These are phyloP conservation scores for Talaromyces sp. DNA, from an alignment of 2,329 filamentous ascomycete genomes.

Conservation along the genomic window DNA sequence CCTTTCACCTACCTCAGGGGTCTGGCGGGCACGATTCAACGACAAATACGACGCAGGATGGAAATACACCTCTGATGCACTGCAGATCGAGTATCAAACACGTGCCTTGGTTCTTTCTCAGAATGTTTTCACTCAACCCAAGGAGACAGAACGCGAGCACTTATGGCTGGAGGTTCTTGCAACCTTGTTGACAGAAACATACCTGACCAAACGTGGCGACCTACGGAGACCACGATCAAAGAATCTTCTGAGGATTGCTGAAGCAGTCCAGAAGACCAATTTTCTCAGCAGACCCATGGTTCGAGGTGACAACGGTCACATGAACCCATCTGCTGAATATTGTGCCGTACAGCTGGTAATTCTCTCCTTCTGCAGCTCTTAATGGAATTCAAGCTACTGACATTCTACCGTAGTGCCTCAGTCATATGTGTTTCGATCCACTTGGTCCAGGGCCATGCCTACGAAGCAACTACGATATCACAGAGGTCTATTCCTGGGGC, in stretches of 20 bases:
- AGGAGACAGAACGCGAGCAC: conserved; percentile 27
- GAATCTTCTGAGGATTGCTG: conserved; percentile 25
- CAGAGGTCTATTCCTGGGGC: conserved; percentile 29
- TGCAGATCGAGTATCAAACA: conserved; percentile 37
- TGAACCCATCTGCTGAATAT: conserved; percentile 26
- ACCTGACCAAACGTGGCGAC: conserved; percentile 2
- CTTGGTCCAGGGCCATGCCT: conserved; percentile 26
- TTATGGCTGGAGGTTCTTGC: conserved; percentile 35
- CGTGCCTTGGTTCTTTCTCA: conserved; percentile 36
- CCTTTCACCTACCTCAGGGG: conserved; percentile 28
- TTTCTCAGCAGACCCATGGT: conserved; percentile 30
- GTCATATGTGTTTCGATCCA: conserved; percentile 35
- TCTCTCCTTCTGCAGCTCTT: background rate
- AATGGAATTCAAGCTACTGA: background rate
- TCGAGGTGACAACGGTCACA: conserved; percentile 18
- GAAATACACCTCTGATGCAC: conserved; percentile 25
- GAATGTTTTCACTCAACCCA: conserved; percentile 29
- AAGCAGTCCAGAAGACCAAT: conserved; percentile 23
- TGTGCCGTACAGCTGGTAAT: conserved; percentile 35
- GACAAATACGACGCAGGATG: conserved; percentile 34
- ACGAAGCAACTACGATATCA: conserved; percentile 35
- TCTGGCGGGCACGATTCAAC: conserved; percentile 38
- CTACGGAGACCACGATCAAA: conserved; percentile 22
- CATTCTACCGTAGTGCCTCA: conserved; percentile 30
- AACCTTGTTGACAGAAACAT: conserved; percentile 32